These are phyloP conservation scores for Voacanga thouarsii DNA, from an alignment of 257 asterid species.

Conservation along the genomic window DNA sequence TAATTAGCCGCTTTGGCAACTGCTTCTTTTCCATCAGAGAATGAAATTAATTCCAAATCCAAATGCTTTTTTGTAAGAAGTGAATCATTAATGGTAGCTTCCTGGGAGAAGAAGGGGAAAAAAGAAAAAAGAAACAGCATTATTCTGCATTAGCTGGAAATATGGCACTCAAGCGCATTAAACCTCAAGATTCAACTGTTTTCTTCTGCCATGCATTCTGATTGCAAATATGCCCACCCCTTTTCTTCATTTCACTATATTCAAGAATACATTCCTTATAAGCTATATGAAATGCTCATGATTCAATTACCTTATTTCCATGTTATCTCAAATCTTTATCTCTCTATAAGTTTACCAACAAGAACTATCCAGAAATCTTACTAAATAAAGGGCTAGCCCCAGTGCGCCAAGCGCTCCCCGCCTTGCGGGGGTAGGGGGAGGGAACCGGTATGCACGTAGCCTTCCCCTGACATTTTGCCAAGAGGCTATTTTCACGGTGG, in stretches of 20 bases:
- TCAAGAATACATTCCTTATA: not conserved
- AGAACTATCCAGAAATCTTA: not conserved
- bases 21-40: constrained; percentile 75
- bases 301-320: not conserved
- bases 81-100: constrained; percentile 24
- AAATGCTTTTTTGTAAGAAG: constrained; percentile 37
- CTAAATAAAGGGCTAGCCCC: too few species aligned
- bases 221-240: too few species aligned
- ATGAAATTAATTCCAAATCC: constrained; percentile 68
- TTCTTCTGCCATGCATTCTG: not conserved
- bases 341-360: not conserved
- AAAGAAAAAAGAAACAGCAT: not conserved
- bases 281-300: not conserved
- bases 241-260: not conserved
- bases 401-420: too few species aligned
- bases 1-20: constrained; percentile 78
- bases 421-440: too few species aligned
- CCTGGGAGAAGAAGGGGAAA: constrained; percentile 29
- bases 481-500: too few species aligned
- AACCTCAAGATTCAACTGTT: not conserved
- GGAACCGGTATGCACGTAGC: too few species aligned
- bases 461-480: too few species aligned
- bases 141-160: constrained; percentile 6
- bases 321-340: not conserved
- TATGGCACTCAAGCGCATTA: constrained; percentile 1